Evolutionary conservation across 2,329 filamentous ascomycete species (phyloP).

Genomic region (Exserohilum rostratum): DNA sequence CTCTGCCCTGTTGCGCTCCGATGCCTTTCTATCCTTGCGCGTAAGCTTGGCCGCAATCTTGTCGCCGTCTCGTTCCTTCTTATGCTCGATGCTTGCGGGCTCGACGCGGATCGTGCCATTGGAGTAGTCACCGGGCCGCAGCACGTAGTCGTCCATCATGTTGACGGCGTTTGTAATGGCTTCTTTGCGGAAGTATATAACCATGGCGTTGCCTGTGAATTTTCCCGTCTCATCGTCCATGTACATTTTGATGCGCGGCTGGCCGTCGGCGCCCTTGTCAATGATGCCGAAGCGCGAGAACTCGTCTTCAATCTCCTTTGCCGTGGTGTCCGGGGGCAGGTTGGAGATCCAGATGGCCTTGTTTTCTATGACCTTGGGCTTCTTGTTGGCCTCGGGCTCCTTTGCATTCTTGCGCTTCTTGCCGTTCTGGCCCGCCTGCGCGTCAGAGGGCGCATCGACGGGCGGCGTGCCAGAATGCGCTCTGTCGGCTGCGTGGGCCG

Average conservation of each 20-base stretch:
- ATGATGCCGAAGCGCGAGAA: slow-evolving; percentile 93
- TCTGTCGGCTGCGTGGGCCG: slow-evolving; percentile 14
- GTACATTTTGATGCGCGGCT: slow-evolving; percentile 93
- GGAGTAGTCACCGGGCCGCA: slow-evolving; percentile 64
- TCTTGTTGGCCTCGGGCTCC: slow-evolving; percentile 32
- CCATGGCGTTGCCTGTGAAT: slow-evolving; percentile 91
- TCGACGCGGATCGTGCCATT: slow-evolving; percentile 74
- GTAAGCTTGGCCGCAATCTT: slow-evolving; percentile 55
- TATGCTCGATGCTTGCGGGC: slow-evolving; percentile 87
- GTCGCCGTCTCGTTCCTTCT: slow-evolving; percentile 74
- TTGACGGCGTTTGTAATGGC: slow-evolving; percentile 86
- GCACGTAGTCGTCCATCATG: slow-evolving; percentile 80
- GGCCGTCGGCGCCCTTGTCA: slow-evolving; percentile 88
- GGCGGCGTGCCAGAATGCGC: slow-evolving; percentile 2
- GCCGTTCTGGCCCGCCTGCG: slow-evolving; percentile 6
- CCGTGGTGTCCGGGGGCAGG: slow-evolving; percentile 77
- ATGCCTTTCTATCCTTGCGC: slow-evolving; percentile 80
- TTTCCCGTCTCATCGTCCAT: slow-evolving; percentile 75
- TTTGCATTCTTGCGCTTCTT: slow-evolving; percentile 37
- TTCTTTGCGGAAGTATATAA: slow-evolving; percentile 94
- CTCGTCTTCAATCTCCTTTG: slow-evolving; percentile 79
- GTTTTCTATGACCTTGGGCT: slow-evolving; percentile 63
- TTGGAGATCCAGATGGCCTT: slow-evolving; percentile 92
- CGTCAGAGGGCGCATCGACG: slow-evolving; percentile 10
- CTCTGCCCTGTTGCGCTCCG: slow-evolving; percentile 89